These are phyloP conservation scores for Pleurotus ostreatus DNA, from an alignment of 768 basidiomycete species.

Conservation along the genomic window DNA sequence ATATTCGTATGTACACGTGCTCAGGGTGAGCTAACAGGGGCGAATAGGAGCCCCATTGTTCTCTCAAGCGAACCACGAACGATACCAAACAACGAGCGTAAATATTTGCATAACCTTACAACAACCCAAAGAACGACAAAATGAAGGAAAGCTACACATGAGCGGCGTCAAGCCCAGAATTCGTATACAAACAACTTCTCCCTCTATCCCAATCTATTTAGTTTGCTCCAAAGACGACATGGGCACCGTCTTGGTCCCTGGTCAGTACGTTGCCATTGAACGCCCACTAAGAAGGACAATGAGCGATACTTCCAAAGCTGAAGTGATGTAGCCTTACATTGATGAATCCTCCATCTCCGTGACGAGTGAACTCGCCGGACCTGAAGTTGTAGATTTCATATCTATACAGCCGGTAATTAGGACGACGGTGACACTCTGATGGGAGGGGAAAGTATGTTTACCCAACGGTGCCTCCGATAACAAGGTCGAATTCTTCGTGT, in stretches of 20 bases:
- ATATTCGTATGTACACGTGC: too few species aligned
- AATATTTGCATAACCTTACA: too few species aligned
- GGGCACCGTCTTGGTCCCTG: not conserved
- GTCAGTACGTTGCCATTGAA: not conserved
- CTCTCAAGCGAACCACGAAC: too few species aligned
- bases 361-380: conserved; percentile 5
- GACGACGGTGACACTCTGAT: not conserved
- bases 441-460: too few species aligned
- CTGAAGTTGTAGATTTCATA: conserved; percentile 3
- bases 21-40: too few species aligned
- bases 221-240: not conserved
- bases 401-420: not conserved
- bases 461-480: not conserved
- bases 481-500: not conserved
- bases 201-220: too few species aligned
- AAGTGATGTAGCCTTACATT: not conserved
- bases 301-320: not conserved
- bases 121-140: too few species aligned
- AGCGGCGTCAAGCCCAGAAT: too few species aligned
- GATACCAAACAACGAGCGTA: too few species aligned
- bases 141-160: too few species aligned
- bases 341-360: conserved; percentile 11
- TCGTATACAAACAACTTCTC: too few species aligned
- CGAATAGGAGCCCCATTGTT: too few species aligned
- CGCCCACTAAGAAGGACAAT: not conserved